Conservation (phyloP, 768 basidiomycete genomes). For the Kwoniella dejecticola region DNA sequence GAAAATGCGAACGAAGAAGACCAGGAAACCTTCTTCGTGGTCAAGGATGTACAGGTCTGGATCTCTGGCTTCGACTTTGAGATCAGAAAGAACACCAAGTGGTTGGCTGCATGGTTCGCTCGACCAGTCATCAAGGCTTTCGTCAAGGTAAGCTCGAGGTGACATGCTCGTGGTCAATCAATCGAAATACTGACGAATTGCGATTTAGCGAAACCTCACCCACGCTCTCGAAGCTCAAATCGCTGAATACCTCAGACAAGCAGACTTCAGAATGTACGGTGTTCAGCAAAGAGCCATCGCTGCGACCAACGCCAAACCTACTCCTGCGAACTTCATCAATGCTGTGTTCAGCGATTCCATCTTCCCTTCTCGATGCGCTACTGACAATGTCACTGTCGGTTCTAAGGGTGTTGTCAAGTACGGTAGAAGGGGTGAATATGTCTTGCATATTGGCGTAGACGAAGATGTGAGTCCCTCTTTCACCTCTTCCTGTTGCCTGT, state of each 20-base stretch:
- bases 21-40: constrained; percentile 57
- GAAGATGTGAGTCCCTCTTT: constrained; percentile 47
- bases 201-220: constrained; percentile 46
- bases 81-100: constrained; percentile 54
- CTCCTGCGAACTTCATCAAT: constrained; percentile 52
- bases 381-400: constrained; percentile 38
- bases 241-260: constrained; percentile 47
- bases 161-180: not conserved
- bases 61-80: constrained; percentile 54
- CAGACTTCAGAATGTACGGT: constrained; percentile 63
- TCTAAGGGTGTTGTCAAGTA: constrained; percentile 57
- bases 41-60: constrained; percentile 56
- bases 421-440: constrained; percentile 56
- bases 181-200: not conserved
- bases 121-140: constrained; percentile 51
- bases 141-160: constrained; percentile 45
- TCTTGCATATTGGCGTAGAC: constrained; percentile 57
- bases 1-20: constrained; percentile 57
- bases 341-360: constrained; percentile 54
- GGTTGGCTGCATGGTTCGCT: constrained; percentile 56
- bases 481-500: too few species aligned
- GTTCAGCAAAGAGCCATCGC: constrained; percentile 89
- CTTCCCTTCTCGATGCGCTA: constrained; percentile 40
- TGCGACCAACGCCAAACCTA: constrained; percentile 69
- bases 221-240: constrained; percentile 54